Base-by-base conservation (phyloP, 371 early-diverging fungal species). In the Fennellomyces sp. region DNA sequence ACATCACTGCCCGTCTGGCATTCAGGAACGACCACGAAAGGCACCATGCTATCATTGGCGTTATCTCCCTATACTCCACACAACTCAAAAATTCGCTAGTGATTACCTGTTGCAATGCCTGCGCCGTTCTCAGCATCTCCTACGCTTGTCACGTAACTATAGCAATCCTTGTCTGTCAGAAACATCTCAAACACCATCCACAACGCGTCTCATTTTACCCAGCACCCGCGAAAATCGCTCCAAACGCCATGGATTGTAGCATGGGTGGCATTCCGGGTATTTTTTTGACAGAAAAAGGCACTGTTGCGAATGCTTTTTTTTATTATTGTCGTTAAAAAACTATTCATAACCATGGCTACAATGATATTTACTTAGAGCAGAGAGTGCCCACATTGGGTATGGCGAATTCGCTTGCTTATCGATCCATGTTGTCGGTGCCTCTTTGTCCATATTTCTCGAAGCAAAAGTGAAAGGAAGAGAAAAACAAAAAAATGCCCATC, bases 81-180 rank as follows among this genome's bases (percentile, higher is more conserved):
- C n/a, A n/a, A n/a, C n/a, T n/a, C n/a, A n/a, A n/a, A n/a, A n/a
- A n/a, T n/a, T n/a, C n/a, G n/a, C n/a, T n/a, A n/a, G n/a, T n/a
- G n/a, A n/a, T n/a, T 69, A 80, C 81, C 81, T 69, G 78, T 80
- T 27, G 81, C 73, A 51, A 80, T 80, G 51, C 81, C 81, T 51
- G 81, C 69, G 33, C 77, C 81, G 47, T 80, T 80, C 28, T 80
- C 80, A 28, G 68, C 42, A 59, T 80, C 80, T 33, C 80, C 80
- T 38, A 67, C 58, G 56, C 73, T 57, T 11, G 62, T 70, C n/a
- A 80, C 73, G 61, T 76, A 80, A 27, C 77, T 76, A 36, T 12
- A 3, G 15, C 26, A 19, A 12, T 17, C 25, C 26, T 13, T 53
- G 15, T 28, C 19, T 36, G 31, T 38, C 27, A 49, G 13, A 19